phyloP scores from a whole-genome alignment of 139 green algal genomes.

The Micractinium sp. region DNA sequence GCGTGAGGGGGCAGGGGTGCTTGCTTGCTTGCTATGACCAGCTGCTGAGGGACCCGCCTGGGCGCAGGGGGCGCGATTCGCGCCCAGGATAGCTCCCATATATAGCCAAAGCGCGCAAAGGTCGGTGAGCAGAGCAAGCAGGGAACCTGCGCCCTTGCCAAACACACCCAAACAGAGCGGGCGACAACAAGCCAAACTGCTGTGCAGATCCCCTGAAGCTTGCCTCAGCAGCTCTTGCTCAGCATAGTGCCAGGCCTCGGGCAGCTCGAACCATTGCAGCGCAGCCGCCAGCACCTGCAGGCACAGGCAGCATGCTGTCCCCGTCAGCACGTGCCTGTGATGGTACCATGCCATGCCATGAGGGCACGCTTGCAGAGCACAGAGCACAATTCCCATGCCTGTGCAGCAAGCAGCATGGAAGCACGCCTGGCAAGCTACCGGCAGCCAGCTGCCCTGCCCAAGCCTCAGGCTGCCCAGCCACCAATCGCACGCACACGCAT shows the following conservation, averaged over 20 bases:
- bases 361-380: too few relatives aligned
- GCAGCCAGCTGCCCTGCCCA: too few relatives aligned
- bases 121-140: too few relatives aligned
- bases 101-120: too few relatives aligned
- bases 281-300: conserved; percentile 38
- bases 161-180: background rate
- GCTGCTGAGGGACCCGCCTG: background rate
- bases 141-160: background rate
- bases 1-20: background rate
- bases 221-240: conserved; percentile 11
- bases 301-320: background rate
- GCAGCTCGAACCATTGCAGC: conserved; percentile 46
- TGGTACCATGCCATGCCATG: too few relatives aligned
- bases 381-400: too few relatives aligned
- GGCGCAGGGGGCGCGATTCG: too few relatives aligned
- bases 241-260: conserved; percentile 44
- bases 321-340: background rate
- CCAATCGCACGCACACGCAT: too few relatives aligned
- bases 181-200: background rate
- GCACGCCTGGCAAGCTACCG: too few relatives aligned
- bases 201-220: background rate
- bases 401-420: too few relatives aligned
- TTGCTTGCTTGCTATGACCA: background rate
- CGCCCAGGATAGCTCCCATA: too few relatives aligned
- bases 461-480: too few relatives aligned